Evolutionary conservation across 176 grass and related monocot species (phyloP).

Genomic region (Oryza meyeriana): DNA sequence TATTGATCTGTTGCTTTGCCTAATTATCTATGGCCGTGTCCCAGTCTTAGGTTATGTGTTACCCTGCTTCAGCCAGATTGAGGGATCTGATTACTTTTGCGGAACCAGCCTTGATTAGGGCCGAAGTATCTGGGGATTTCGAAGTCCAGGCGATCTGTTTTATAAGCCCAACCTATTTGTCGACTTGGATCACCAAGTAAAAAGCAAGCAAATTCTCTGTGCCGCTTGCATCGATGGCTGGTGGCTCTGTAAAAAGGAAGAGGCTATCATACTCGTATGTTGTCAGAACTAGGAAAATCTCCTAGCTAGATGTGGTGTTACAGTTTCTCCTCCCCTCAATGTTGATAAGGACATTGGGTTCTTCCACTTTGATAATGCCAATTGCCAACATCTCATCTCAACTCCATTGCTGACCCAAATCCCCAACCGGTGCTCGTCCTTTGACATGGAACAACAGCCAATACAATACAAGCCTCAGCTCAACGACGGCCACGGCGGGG

Average conservation of each 20-base stretch:
- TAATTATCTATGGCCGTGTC: too few species aligned
- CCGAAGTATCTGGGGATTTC: not conserved
- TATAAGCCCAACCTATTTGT: not conserved
- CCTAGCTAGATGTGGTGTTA: too few species aligned
- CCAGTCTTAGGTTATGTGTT: too few species aligned
- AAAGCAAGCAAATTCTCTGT: not conserved
- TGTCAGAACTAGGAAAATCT: too few species aligned
- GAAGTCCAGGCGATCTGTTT: not conserved
- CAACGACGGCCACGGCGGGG: not conserved
- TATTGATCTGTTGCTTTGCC: too few species aligned
- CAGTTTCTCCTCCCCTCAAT: not conserved
- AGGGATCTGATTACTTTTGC: not conserved
- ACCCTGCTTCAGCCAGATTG: not conserved
- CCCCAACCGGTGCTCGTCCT: not conserved
- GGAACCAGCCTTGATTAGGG: not conserved
- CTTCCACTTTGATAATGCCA: not conserved
- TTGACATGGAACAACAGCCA: not conserved
- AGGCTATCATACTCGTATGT: too few species aligned
- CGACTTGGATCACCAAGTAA: not conserved
- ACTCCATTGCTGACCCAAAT: too few species aligned
- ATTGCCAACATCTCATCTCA: not conserved
- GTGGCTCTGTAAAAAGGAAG: too few species aligned
- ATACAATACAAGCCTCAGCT: not conserved
- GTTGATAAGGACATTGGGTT: not conserved
- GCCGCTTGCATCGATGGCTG: too few species aligned